Base-by-base conservation (phyloP, 1,139 yeast species). In the Blastobotrys capitulatus region DNA sequence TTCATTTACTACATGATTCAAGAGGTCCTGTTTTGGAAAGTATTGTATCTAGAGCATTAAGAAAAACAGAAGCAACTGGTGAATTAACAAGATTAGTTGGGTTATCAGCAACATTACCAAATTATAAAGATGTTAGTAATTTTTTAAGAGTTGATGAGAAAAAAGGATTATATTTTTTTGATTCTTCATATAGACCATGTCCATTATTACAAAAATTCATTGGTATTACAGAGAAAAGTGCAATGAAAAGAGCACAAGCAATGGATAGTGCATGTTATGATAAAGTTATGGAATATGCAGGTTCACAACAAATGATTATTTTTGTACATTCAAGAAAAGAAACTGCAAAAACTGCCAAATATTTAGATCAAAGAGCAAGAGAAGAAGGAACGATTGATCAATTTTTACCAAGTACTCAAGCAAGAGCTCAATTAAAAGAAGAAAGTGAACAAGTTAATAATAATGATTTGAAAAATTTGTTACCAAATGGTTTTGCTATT, bases 251-350 rank as follows among this genome's bases (percentile, higher is more conserved):
- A 51, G 68, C 83, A 27, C 81, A 78, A 50, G 95, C 96, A 1
- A 86, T 88, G 86, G 87, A 90, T 64, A 94, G 87, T 54, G 95
- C 92, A 0, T 89, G 97, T 59, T 86, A 81, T 62, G 96, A 89
- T 46, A 88, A 88, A 61, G 77, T 87, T 6, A 61, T 78, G 44
- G 95, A 89, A 52, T 77, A 83, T 53, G 77, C 85, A 18, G 72
- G 73, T 2, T 85, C 86, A 57, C 96, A 89, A 63, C 96, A 89
- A 63, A 78, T 87, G 6, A 87, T 92, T 51, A 79, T 92, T 1
- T 92, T 92, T 68, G 97, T 92, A 6, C 97, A 92, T 63, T 89
- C 97, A 0, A 74, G 98, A 60, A 90, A 89, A 60, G 98, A 92
- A 46, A 92, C 98, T 0, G 80, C 76, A 49, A 82, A 85, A 57